Conservation (phyloP, 208 protist genomes). For the Herpetomonas samuelpessoai region DNA sequence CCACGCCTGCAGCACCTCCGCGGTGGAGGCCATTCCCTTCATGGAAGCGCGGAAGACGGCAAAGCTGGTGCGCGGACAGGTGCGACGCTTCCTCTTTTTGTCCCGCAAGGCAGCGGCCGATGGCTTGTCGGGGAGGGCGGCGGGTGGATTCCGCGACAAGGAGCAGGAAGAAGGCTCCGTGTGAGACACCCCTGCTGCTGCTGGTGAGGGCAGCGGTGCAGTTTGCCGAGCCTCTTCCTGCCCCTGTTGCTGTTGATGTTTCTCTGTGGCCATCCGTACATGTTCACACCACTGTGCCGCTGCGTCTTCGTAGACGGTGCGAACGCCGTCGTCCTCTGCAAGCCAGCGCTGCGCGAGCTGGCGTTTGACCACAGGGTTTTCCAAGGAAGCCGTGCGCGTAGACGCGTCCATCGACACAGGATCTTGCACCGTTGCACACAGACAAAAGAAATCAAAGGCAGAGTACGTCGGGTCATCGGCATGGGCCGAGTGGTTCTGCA, state of each 20-base stretch:
- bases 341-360: conserved; percentile 3
- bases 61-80: conserved; percentile 22
- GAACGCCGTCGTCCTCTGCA: neutral
- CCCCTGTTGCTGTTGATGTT: conserved; percentile 5
- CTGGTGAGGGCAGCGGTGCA: neutral
- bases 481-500: too few species aligned
- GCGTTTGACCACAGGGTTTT: neutral
- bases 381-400: too few species aligned
- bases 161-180: too few species aligned
- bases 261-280: too few species aligned
- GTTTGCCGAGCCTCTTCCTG: neutral
- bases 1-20: conserved; percentile 34
- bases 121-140: too few species aligned
- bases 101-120: too few species aligned
- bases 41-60: conserved; percentile 23
- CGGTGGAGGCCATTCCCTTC: conserved; percentile 10
- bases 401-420: too few species aligned
- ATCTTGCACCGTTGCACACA: too few species aligned
- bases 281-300: neutral
- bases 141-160: too few species aligned
- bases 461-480: conserved; percentile 1
- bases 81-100: neutral
- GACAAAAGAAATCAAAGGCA: neutral
- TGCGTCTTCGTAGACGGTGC: neutral
- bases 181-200: too few species aligned